Percentiles rank a stretch among this genome's conserved stretches.
Evolutionary conservation across 306 rosid species (phyloP).

Genomic region (Quercus dentata): DNA sequence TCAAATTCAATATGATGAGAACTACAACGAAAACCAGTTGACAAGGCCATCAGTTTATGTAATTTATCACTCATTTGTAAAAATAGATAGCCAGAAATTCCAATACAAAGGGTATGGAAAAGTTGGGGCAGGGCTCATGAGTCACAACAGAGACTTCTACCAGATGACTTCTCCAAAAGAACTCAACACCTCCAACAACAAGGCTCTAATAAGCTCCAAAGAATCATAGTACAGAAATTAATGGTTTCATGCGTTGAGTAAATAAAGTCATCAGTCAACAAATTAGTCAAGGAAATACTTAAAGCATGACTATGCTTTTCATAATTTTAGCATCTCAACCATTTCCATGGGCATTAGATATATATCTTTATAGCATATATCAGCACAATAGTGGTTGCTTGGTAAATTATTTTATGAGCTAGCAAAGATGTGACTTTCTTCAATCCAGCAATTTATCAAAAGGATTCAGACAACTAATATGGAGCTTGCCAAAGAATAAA

Average conservation of each 20-base stretch:
- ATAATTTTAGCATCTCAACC: not conserved
- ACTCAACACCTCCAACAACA: not conserved
- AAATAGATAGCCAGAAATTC: not conserved
- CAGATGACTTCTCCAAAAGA: not conserved
- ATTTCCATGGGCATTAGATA: not conserved
- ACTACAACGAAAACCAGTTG: not conserved
- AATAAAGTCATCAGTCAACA: not conserved
- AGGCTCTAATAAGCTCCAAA: not conserved
- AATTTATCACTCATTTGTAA: not conserved
- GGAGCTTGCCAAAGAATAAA: constrained; percentile 2
- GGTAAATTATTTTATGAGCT: not conserved
- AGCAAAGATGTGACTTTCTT: not conserved
- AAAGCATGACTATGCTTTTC: not conserved
- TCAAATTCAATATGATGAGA: not conserved
- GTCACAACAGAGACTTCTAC: not conserved
- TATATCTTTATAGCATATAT: not conserved
- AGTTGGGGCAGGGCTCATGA: not conserved
- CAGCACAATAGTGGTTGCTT: not conserved
- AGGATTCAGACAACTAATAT: constrained; percentile 8
- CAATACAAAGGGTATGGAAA: not conserved
- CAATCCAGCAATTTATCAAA: not conserved
- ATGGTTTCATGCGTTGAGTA: not conserved
- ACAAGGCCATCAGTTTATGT: not conserved
- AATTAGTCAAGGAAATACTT: not conserved
- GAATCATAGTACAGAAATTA: not conserved